These are phyloP conservation scores for Scolecobasidium constrictum DNA, from an alignment of 2,329 filamentous ascomycete species.

Conservation along the genomic window DNA sequence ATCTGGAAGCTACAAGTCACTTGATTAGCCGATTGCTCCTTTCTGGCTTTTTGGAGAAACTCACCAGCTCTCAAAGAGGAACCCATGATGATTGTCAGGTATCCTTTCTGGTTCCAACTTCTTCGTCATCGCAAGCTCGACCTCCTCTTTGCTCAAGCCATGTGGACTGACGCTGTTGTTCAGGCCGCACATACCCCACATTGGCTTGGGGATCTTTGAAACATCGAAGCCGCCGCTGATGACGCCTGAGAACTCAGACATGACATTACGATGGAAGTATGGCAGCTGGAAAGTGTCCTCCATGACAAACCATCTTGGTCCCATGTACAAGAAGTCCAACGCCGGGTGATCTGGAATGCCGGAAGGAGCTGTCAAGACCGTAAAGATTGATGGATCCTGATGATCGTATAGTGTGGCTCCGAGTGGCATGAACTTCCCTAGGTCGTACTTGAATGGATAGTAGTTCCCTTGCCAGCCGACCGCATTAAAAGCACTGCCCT, in stretches of 20 bases:
- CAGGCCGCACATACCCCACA: background rate
- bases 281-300: slow-evolving; percentile 62
- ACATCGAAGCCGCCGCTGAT: background rate
- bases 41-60: background rate
- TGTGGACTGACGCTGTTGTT: background rate
- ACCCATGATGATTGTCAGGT: background rate
- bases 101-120: background rate
- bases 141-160: background rate
- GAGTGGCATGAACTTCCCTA: slow-evolving; percentile 46
- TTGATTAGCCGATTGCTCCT: background rate
- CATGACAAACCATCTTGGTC: slow-evolving; percentile 58
- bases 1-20: slow-evolving; percentile 1
- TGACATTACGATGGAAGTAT: slow-evolving; percentile 1
- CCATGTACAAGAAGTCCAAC: slow-evolving; percentile 64
- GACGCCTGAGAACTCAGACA: background rate
- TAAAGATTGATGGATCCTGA: slow-evolving; percentile 55
- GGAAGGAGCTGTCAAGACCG: slow-evolving; percentile 54
- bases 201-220: background rate
- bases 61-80: background rate
- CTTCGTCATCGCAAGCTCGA: background rate
- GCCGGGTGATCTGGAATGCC: slow-evolving; percentile 43
- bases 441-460: slow-evolving; percentile 48
- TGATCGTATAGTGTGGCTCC: slow-evolving; percentile 52
- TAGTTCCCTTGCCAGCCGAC: slow-evolving; percentile 65
- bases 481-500: slow-evolving; percentile 59